Conservation (phyloP, 78 protist species). For the Guillardia theta region DNA sequence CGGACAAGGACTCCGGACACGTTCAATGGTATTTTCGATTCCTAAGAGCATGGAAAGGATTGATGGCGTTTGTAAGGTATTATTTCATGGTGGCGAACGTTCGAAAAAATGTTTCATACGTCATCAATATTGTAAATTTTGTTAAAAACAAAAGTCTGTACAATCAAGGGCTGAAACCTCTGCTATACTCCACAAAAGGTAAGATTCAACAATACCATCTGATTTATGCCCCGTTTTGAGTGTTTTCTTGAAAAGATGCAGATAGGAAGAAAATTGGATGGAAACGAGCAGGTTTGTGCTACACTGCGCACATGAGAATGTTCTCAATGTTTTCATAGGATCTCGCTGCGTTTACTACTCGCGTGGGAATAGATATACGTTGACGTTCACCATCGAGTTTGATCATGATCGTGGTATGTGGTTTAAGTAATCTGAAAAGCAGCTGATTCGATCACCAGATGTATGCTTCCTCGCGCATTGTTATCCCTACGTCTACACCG, state of each 20-base stretch:
- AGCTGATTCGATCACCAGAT: no score
- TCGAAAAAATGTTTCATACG: neutral
- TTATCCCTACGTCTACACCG: constrained; percentile 72
- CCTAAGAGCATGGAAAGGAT: no score
- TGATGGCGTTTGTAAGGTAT: no score
- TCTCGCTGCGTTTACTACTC: constrained; percentile 56
- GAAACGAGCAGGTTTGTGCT: no score
- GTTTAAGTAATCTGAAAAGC: no score
- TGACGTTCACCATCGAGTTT: constrained; percentile 52
- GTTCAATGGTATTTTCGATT: constrained; percentile 77
- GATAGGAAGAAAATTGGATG: constrained; percentile 54
- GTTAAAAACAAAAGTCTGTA: constrained; percentile 51
- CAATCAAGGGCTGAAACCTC: neutral
- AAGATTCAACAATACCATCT: neutral
- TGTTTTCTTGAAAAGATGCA: no score
- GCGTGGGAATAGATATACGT: constrained; percentile 31
- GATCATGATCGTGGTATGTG: neutral
- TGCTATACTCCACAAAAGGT: neutral
- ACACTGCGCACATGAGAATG: no score
- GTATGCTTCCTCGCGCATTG: constrained; percentile 19
- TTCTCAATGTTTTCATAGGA: no score
- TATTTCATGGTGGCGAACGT: no score
- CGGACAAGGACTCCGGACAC: constrained; percentile 68
- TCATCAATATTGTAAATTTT: constrained; percentile 63
- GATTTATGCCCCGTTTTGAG: no score